Conservation (phyloP, 768 basidiomycete genomes). For the Amanita phalloides region DNA sequence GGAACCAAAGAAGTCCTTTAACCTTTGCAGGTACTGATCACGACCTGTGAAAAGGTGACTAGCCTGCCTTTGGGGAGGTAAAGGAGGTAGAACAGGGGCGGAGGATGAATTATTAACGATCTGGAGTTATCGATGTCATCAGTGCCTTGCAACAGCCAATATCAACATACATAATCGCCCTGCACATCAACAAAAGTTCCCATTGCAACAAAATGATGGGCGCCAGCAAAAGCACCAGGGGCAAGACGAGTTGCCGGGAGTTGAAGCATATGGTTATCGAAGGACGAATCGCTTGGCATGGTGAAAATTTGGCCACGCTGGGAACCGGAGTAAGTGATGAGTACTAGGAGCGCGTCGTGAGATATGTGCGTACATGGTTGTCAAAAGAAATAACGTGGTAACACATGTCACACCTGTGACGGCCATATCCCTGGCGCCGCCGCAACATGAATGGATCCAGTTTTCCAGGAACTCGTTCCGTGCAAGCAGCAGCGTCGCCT, state of each 20-base stretch:
- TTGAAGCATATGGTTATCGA: background rate
- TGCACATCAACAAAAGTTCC: too few relatives aligned
- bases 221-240: too few relatives aligned
- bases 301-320: background rate
- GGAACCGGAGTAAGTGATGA: background rate
- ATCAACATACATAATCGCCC: background rate
- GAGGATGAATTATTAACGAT: background rate
- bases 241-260: too few relatives aligned
- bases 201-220: too few relatives aligned
- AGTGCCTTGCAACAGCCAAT: background rate
- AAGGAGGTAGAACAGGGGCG: background rate
- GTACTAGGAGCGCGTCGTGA: background rate
- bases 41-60: constrained; percentile 5
- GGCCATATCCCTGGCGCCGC: too few relatives aligned
- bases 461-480: too few relatives aligned
- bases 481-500: too few relatives aligned
- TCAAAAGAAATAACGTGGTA: background rate
- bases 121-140: background rate
- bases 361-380: background rate
- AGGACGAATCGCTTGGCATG: background rate
- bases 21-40: constrained; percentile 2
- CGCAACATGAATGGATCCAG: too few relatives aligned
- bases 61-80: background rate
- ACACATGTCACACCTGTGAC: background rate
- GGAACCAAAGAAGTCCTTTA: constrained; percentile 7